phyloP scores from a whole-genome alignment of 2,329 filamentous ascomycete species.

The Ilyonectria robusta region DNA sequence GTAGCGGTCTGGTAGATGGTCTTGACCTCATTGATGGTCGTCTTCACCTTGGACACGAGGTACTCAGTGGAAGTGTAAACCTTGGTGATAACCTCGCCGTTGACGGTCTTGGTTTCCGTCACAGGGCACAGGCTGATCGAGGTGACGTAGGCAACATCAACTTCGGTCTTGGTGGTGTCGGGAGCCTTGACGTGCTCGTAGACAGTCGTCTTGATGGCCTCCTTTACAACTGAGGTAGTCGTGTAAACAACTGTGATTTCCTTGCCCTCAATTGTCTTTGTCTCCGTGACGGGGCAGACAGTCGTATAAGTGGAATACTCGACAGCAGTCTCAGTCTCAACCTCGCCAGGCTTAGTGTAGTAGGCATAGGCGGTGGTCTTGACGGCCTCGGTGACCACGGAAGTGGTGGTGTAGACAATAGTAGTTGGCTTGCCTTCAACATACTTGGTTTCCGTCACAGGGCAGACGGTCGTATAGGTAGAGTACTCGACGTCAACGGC shows the following conservation, averaged over 20 bases:
- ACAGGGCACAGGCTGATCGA: constrained; percentile 53
- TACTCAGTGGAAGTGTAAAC: constrained; percentile 50
- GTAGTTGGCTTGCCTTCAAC: constrained; percentile 37
- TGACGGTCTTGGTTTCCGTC: constrained; percentile 50
- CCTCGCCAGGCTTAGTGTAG: constrained; percentile 55
- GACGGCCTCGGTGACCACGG: constrained; percentile 47
- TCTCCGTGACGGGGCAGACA: constrained; percentile 59
- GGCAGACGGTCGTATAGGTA: constrained; percentile 60
- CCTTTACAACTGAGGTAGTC: constrained; percentile 46
- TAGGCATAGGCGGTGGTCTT: constrained; percentile 53
- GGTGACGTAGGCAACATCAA: constrained; percentile 56
- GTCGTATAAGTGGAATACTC: constrained; percentile 60
- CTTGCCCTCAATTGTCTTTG: constrained; percentile 50
- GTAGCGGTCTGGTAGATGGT: constrained; percentile 45
- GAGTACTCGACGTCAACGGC: constrained; percentile 51
- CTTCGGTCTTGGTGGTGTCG: constrained; percentile 53
- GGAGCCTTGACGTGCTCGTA: constrained; percentile 55
- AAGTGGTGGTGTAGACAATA: constrained; percentile 41
- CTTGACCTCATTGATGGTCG: constrained; percentile 54
- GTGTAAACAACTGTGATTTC: constrained; percentile 41
- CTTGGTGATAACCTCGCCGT: constrained; percentile 57
- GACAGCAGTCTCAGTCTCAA: constrained; percentile 51
- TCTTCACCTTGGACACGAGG: constrained; percentile 54
- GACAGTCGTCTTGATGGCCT: constrained; percentile 47
- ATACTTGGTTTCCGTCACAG: constrained; percentile 54